Evolutionary conservation across 306 rosid genomes (phyloP), one percentile per base, ranked within the genome.

Genomic region (Quillaja saponaria): DNA sequence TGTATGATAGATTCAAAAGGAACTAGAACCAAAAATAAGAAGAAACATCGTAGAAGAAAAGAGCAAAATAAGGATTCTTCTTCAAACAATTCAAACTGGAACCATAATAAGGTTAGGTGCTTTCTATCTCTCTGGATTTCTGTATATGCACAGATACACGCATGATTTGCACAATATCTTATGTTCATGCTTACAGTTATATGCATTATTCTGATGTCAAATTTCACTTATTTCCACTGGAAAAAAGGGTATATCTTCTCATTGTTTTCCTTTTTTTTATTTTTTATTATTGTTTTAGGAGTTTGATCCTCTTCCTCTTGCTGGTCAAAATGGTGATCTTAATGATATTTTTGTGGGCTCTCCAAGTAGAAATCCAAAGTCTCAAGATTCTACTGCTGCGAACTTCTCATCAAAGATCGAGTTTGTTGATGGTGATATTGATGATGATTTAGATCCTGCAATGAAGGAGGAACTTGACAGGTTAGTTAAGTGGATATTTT

Each of bases 401-500:
- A 64, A 55, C 42, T 81, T 67, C 67, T 79, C 95, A 49, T 63
- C 84, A 52, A 85, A 74, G 71, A 74, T 69, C 5, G 96, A 90
- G 20, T 84, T 78, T 68, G 83, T 78, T 48, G 95, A 86, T 49
- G 84, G 75, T 42, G 91, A 86, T 70, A 47, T 83, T 50, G 90
- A 90, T 17, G 95, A 87, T 61, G 97, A 84, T 74, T 72, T 90
- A 64, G 97, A 90, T 85, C 95, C 94, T 34, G 95, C 82, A 13
- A 79, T 87, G 90, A 87, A 81, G 78, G 92, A 87, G 77, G 86
- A 85, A 73, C 92, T 87, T 70, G 95, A 90, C 78, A 85, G 97
- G 97, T 87, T 74, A 57, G 66, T 87, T 74, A 57, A 63, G 52
- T 49, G 60, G 48, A 75, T 41, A 34, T 25, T 12, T 55, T 40